Conservation (phyloP, 1,139 yeast genomes). For the Candida smagusa region DNA sequence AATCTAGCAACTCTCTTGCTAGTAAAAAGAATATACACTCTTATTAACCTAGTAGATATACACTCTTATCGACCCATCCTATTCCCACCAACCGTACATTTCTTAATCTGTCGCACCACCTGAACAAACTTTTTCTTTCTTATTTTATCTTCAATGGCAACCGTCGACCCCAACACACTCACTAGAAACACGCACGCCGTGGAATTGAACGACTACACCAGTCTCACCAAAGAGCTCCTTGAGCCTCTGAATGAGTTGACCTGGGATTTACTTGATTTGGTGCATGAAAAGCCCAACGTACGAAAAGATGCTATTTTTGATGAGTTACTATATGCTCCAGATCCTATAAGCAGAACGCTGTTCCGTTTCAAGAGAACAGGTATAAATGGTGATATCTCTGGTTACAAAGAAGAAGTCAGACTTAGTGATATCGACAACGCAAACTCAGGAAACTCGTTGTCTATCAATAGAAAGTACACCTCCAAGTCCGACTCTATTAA, state of each 20-base stretch:
- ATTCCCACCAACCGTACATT: too few species aligned
- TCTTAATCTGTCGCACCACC: too few species aligned
- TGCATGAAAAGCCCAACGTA: conserved; percentile 44
- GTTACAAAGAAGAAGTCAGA: conserved; percentile 59
- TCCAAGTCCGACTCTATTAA: conserved; percentile 58
- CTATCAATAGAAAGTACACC: conserved; percentile 66
- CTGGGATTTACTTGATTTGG: conserved; percentile 59
- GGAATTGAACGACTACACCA: conserved; percentile 1
- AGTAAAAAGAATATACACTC: too few species aligned
- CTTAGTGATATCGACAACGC: conserved; percentile 53
- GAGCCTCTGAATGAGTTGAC: conserved; percentile 50
- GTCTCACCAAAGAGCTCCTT: conserved; percentile 22
- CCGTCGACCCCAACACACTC: conserved; percentile 2
- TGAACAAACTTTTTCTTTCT: too few species aligned
- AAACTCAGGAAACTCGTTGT: conserved; percentile 64
- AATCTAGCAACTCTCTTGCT: too few species aligned
- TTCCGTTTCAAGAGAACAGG: conserved; percentile 70
- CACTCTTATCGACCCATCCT: too few species aligned
- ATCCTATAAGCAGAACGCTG: conserved; percentile 51
- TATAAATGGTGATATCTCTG: conserved; percentile 62
- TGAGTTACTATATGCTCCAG: conserved; percentile 49
- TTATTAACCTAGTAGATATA: too few species aligned
- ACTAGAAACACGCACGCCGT: conserved; percentile 1
- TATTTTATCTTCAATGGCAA: background rate
- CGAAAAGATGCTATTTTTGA: conserved; percentile 32